phyloP scores from a whole-genome alignment of 257 asterid species.

The Petrea volubilis region DNA sequence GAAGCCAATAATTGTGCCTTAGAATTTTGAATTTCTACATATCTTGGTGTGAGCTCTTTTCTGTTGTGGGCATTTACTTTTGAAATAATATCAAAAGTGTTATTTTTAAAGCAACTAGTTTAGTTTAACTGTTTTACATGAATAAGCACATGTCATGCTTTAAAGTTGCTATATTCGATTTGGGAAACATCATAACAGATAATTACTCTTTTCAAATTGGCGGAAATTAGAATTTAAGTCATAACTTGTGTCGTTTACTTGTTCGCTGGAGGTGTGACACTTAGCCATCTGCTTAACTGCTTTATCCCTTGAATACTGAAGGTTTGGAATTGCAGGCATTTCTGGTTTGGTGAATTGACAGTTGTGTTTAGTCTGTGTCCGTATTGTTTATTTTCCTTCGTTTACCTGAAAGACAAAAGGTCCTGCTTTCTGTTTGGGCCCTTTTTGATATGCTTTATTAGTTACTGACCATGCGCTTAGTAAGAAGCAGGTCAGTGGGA shows the following conservation, averaged over 20 bases:
- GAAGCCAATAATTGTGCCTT: background rate
- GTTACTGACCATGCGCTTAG: background rate
- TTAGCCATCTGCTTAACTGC: background rate
- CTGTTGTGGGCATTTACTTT: conserved; percentile 1
- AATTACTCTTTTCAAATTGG: background rate
- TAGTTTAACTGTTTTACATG: background rate
- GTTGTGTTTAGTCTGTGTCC: background rate
- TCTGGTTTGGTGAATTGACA: background rate
- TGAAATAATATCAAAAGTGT: background rate
- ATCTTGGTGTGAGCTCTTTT: background rate
- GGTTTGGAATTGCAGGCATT: background rate
- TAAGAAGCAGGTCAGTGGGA: background rate
- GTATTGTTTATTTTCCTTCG: background rate
- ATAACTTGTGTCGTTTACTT: background rate
- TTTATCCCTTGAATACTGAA: background rate
- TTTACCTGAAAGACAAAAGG: background rate
- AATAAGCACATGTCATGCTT: conserved; percentile 1
- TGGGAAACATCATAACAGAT: background rate
- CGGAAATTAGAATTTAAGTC: background rate
- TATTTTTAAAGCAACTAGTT: background rate
- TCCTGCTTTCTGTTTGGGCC: background rate
- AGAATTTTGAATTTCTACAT: background rate
- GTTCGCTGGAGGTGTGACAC: background rate
- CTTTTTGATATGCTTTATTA: background rate
- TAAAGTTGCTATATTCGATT: background rate